Conservation (phyloP, 495 filamentous ascomycete species). For the Penicillium desertorum region DNA sequence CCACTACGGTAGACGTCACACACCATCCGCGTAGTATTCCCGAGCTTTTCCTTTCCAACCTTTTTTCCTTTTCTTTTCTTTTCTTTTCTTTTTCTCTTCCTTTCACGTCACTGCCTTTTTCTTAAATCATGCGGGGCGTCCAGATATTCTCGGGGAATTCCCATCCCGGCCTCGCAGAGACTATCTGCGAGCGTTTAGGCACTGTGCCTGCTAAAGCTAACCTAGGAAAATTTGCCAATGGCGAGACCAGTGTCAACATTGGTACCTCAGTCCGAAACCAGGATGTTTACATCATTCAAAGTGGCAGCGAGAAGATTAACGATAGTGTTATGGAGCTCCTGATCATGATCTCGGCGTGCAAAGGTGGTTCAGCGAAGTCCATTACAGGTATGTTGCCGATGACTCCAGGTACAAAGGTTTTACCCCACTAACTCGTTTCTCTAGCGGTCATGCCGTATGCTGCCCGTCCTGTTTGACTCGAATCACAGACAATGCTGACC, state of each 20-base stretch:
- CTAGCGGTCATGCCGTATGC: constrained; percentile 84
- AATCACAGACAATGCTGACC: constrained; percentile 46
- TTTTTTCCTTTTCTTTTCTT: constrained; percentile 15
- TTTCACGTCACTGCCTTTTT: constrained; percentile 18
- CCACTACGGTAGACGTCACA: constrained; percentile 20
- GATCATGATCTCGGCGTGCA: constrained; percentile 98
- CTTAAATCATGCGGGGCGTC: constrained; percentile 58
- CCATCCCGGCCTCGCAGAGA: constrained; percentile 66
- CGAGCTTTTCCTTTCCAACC: constrained; percentile 23
- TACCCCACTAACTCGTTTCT: constrained; percentile 27
- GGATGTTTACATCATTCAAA: constrained; percentile 98
- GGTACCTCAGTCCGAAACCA: constrained; percentile 92
- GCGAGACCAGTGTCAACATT: constrained; percentile 95
- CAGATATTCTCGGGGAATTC: constrained; percentile 72
- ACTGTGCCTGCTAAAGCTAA: constrained; percentile 62
- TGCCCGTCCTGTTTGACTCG: constrained; percentile 37
- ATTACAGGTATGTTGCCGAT: constrained; percentile 74
- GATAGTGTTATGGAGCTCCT: constrained; percentile 98
- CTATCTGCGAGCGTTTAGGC: constrained; percentile 71
- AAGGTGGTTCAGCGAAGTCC: constrained; percentile 93
- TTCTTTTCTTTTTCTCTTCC: too few species aligned
- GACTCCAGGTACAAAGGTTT: not conserved
- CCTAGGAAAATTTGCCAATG: constrained; percentile 76
- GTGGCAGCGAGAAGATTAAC: constrained; percentile 94
- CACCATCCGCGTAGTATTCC: constrained; percentile 19